Percentiles rank a stretch among this genome's conserved stretches.
phyloP scores from a whole-genome alignment of 2,329 filamentous ascomycete species.

The Ophioceras dolichostomum region DNA sequence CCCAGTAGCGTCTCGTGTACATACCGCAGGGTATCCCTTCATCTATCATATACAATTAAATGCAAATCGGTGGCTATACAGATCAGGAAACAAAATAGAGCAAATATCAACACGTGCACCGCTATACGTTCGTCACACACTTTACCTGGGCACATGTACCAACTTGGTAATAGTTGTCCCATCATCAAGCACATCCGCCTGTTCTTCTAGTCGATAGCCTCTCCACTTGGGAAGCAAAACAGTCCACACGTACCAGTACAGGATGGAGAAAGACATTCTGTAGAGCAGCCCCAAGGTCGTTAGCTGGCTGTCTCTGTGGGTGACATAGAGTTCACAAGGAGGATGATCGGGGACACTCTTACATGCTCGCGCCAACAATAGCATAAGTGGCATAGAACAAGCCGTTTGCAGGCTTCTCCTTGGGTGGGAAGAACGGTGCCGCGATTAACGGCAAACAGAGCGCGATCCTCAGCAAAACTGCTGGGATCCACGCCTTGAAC shows the following conservation, averaged over 20 bases:
- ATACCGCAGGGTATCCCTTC: too few species aligned
- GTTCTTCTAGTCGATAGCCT: constrained; percentile 51
- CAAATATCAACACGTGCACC: too few species aligned
- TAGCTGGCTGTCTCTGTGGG: too few species aligned
- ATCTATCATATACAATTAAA: too few species aligned
- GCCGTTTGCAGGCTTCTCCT: constrained; percentile 28
- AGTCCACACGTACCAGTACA: constrained; percentile 61
- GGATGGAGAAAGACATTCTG: constrained; percentile 37
- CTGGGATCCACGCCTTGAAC: constrained; percentile 52
- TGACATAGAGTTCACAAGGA: too few species aligned
- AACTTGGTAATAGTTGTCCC: constrained; percentile 55
- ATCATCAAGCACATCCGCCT: constrained; percentile 45
- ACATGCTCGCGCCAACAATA: constrained; percentile 39
- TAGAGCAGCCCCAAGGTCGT: too few species aligned
- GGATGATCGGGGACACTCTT: too few species aligned
- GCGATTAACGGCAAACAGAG: constrained; percentile 42
- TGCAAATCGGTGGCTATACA: too few species aligned
- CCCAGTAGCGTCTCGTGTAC: too few species aligned
- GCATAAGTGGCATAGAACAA: constrained; percentile 43
- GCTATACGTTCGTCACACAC: too few species aligned
- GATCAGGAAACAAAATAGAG: too few species aligned
- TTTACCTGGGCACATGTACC: constrained; percentile 18
- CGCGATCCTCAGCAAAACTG: constrained; percentile 40
- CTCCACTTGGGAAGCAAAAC: constrained; percentile 44
- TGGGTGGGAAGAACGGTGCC: constrained; percentile 50